Percentiles rank a stretch among this genome's conserved stretches.
Conservation (phyloP, 169 alveolate genomes). For the Eimeria acervulina region DNA sequence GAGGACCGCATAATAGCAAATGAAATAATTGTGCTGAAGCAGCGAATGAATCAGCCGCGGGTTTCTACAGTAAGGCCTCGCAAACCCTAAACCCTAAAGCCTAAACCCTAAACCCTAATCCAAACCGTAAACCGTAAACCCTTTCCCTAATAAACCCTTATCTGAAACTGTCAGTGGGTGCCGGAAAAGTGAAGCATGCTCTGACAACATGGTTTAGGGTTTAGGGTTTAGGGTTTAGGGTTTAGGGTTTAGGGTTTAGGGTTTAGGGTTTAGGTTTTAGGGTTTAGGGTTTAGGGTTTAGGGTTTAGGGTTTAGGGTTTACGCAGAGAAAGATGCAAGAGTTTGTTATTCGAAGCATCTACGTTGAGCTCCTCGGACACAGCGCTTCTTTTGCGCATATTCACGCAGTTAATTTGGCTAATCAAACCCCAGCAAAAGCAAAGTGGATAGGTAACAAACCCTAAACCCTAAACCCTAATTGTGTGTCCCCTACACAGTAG, state of each 20-base stretch:
- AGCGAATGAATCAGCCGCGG: constrained; percentile 89
- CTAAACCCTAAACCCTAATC: constrained; percentile 15
- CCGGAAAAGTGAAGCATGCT: too few species aligned
- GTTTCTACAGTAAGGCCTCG: constrained; percentile 81
- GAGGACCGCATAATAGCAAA: constrained; percentile 96
- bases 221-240: too few species aligned
- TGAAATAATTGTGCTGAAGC: constrained; percentile 92
- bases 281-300: not conserved
- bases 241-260: too few species aligned
- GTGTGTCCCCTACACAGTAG: not conserved
- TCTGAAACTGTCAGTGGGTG: too few species aligned
- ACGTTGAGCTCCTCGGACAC: constrained; percentile 97
- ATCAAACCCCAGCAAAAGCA: constrained; percentile 90
- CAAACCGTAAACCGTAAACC: not conserved
- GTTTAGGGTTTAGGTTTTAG: not conserved
- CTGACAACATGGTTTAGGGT: too few species aligned
- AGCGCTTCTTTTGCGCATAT: constrained; percentile 96
- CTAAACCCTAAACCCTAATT: not conserved
- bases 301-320: constrained; percentile 42
- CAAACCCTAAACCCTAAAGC: constrained; percentile 8
- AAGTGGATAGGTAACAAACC: constrained; percentile 90
- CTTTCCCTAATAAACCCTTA: not conserved
- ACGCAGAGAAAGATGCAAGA: constrained; percentile 84
- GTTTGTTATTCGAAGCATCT: constrained; percentile 93
- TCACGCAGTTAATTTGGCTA: constrained; percentile 95